These are phyloP conservation scores for Chlamydomonas sp. DNA, from an alignment of 139 green algal species.

Conservation along the genomic window DNA sequence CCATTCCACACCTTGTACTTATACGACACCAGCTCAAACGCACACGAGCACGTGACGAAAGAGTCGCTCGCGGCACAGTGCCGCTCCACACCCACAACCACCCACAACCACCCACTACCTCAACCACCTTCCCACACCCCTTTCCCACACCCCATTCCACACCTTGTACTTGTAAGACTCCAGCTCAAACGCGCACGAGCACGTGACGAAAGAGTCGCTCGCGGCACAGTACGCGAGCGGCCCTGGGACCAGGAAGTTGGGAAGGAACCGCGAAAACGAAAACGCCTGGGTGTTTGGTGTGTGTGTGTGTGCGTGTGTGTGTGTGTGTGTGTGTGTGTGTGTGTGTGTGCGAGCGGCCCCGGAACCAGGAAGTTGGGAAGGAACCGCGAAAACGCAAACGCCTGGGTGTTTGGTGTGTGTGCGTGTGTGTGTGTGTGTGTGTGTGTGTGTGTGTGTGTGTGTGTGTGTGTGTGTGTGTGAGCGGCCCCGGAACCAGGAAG, in stretches of 20 bases:
- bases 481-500: slow-evolving; percentile 62
- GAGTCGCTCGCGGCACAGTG: slow-evolving; percentile 32
- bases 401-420: no score
- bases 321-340: no score
- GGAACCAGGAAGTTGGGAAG: slow-evolving; percentile 53
- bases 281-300: no score
- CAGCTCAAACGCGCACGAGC: slow-evolving; percentile 42
- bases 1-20: slow-evolving; percentile 37
- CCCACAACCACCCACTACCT: no score
- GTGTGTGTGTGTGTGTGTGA: no score
- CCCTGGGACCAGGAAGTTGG: slow-evolving; percentile 49
- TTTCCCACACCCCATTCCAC: slow-evolving; percentile 29
- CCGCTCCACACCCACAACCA: no score
- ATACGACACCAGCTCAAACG: slow-evolving; percentile 51
- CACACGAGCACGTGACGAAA: slow-evolving; percentile 47
- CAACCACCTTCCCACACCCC: no score
- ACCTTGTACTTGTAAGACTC: slow-evolving; percentile 46
- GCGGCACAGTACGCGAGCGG: slow-evolving; percentile 16
- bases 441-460: no score
- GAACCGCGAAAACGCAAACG: no score
- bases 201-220: slow-evolving; percentile 51
- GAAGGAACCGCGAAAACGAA: slow-evolving; percentile 38
- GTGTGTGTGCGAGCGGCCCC: no score
- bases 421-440: no score
- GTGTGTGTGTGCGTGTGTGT: no score